Evolutionary conservation across 2,329 filamentous ascomycete species (phyloP).

Genomic region (Pyricularia pennisetigena): DNA sequence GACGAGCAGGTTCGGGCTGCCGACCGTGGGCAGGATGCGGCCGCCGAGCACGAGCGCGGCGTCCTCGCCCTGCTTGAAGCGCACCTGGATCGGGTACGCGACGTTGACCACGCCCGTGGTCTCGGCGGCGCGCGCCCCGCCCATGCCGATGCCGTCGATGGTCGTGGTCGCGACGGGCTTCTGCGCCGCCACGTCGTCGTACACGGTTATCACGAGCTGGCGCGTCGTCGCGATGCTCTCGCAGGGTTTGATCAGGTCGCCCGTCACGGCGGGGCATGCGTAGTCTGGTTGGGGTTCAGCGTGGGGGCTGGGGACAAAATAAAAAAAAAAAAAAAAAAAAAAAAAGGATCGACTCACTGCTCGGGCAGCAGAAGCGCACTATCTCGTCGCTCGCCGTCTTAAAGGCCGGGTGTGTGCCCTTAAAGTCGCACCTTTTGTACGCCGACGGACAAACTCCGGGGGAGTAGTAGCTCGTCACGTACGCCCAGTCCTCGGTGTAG

Average conservation of each 20-base stretch:
- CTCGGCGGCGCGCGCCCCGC: not conserved
- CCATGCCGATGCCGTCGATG: not conserved
- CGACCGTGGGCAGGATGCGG: not conserved
- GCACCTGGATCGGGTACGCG: not conserved
- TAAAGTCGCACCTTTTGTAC: not conserved
- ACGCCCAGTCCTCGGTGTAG: not conserved
- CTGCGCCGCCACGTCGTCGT: not conserved
- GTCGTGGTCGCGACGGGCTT: not conserved
- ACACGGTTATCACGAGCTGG: not conserved
- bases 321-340: not conserved
- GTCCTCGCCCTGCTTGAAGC: not conserved
- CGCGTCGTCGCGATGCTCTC: not conserved
- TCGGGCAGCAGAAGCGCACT: not conserved
- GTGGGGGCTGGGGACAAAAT: not conserved
- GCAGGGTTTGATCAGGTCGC: not conserved
- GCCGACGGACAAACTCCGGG: not conserved
- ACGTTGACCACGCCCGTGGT: not conserved
- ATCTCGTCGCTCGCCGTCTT: not conserved
- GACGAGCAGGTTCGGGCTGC: not conserved
- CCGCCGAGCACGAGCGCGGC: not conserved
- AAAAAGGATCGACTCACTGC: not conserved
- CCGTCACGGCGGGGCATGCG: not conserved
- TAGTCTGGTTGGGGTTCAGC: not conserved
- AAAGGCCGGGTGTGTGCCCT: not conserved
- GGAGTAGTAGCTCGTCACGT: conserved; percentile 1